These are phyloP conservation scores for Trichoderma virens DNA, from an alignment of 495 filamentous ascomycete genomes.

Conservation along the genomic window DNA sequence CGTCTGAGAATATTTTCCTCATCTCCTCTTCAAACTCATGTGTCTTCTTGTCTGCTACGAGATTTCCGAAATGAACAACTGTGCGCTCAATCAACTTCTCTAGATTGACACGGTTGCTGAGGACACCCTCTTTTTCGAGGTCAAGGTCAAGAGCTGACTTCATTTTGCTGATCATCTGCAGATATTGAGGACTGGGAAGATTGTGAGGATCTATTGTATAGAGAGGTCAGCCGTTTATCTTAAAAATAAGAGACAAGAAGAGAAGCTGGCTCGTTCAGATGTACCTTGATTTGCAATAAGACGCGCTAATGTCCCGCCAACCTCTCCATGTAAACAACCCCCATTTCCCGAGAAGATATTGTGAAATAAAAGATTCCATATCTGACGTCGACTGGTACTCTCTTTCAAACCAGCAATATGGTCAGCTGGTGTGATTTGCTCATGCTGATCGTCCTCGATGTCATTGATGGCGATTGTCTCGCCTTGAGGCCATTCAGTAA, in stretches of 20 bases:
- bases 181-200: not conserved
- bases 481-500: not conserved
- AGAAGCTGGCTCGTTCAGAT: no score
- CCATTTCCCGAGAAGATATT: not conserved
- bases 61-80: no score
- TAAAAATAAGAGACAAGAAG: no score
- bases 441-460: no score
- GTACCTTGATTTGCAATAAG: not conserved
- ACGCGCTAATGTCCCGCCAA: not conserved
- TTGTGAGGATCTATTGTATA: not conserved
- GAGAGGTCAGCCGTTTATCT: no score
- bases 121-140: not conserved
- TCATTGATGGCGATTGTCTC: no score
- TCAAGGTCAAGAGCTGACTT: not conserved
- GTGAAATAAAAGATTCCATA: not conserved
- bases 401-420: no score
- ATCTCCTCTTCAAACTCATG: not conserved
- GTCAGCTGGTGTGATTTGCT: no score
- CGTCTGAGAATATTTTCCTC: not conserved
- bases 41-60: no score
- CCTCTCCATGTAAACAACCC: not conserved
- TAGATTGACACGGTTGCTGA: no score
- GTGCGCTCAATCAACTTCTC: no score
- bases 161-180: not conserved
- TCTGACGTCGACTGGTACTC: no score